A percentile compares a stretch with the other conserved stretches of the same genome.
Evolutionary conservation across 129 eudicot genomes (phyloP).

Genomic region (Daucus carota): DH1_v3.0 NC_030388.2:1040501-1041000

Average conservation of each 20-base stretch:
- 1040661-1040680: too few relatives aligned
- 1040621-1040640: too few relatives aligned
- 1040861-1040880: not conserved
- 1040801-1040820: not conserved
- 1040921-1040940: slow-evolving; percentile 69
- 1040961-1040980: slow-evolving; percentile 38
- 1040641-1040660: too few relatives aligned
- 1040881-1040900: slow-evolving; percentile 51
- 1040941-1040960: slow-evolving; percentile 62
- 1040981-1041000: slow-evolving; percentile 87
- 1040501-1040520: too few relatives aligned
- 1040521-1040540: too few relatives aligned
- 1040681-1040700: too few relatives aligned
- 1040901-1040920: slow-evolving; percentile 67
- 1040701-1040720: too few relatives aligned
- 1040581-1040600: too few relatives aligned
- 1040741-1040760: not conserved
- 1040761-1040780: not conserved
- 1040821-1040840: not conserved
- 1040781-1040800: not conserved
- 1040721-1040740: not conserved
- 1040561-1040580: too few relatives aligned
- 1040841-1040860: not conserved
- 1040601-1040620: too few relatives aligned
- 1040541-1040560: too few relatives aligned